phyloP scores from a whole-genome alignment of 768 basidiomycete genomes.

The Collybia sp. region DNA sequence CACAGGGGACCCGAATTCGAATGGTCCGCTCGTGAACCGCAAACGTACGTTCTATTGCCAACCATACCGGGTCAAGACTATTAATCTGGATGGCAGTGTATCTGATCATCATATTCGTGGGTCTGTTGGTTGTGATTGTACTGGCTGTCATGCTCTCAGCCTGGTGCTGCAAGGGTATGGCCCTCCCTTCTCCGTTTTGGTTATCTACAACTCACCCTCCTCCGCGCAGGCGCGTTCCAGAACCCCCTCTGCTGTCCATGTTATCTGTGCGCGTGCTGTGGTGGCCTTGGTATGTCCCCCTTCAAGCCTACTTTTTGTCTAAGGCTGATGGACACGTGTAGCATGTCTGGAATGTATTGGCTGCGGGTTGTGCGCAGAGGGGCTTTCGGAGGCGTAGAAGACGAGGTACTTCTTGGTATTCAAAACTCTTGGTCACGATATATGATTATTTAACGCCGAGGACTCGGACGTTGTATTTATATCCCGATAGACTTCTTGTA shows the following conservation, averaged over 20 bases:
- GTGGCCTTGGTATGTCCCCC: constrained; percentile 48
- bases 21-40: constrained; percentile 28
- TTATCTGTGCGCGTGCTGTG: constrained; percentile 70
- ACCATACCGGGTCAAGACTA: background rate
- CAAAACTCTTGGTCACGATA: no score
- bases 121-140: constrained; percentile 49
- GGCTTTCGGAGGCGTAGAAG: constrained; percentile 22
- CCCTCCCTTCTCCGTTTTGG: constrained; percentile 1
- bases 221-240: constrained; percentile 40
- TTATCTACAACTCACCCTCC: background rate
- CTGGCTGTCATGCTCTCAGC: constrained; percentile 54
- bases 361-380: constrained; percentile 65
- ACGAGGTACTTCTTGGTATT: no score
- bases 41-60: constrained; percentile 31
- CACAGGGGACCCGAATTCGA: constrained; percentile 22
- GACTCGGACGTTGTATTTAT: no score
- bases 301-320: background rate
- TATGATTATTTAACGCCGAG: no score
- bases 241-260: constrained; percentile 69
- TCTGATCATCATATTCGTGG: constrained; percentile 62
- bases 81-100: constrained; percentile 39
- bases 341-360: constrained; percentile 67
- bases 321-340: constrained; percentile 12
- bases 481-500: no score
- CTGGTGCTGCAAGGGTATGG: constrained; percentile 60